Evolutionary conservation across 2,329 filamentous ascomycete species (phyloP).

Genomic region (Stachybotrys chartarum): DNA sequence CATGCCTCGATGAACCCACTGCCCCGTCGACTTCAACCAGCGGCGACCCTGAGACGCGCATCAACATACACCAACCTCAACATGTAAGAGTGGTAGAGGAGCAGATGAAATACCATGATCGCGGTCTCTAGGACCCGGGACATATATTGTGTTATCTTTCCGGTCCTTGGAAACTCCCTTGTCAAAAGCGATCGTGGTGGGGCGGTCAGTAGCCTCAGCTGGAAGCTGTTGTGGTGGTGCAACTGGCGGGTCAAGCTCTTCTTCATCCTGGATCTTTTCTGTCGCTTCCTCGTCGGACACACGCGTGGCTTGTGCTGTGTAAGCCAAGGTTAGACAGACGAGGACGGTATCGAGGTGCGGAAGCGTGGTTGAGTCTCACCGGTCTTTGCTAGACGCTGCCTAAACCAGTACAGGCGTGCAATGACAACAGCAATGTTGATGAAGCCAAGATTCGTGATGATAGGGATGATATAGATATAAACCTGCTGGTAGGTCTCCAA

Average conservation of each 20-base stretch:
- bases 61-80: too few species aligned
- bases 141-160: too few species aligned
- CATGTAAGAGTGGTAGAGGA: too few species aligned
- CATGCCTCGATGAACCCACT: too few species aligned
- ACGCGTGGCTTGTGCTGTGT: slow-evolving; percentile 6
- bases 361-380: slow-evolving; percentile 13
- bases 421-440: slow-evolving; percentile 41
- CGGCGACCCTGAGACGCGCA: too few species aligned
- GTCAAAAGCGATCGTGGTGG: too few species aligned
- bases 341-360: too few species aligned
- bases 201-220: neutral
- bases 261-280: neutral
- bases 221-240: neutral
- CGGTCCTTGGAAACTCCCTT: too few species aligned
- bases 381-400: slow-evolving; percentile 31
- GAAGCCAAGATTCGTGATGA: slow-evolving; percentile 39
- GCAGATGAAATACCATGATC: too few species aligned
- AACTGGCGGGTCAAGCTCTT: neutral
- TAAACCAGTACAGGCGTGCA: slow-evolving; percentile 40
- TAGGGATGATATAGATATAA: slow-evolving; percentile 40
- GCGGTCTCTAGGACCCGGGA: too few species aligned
- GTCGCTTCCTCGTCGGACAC: slow-evolving; percentile 14
- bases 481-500: slow-evolving; percentile 44
- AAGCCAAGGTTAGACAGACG: neutral
- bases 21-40: too few species aligned